Evolutionary conservation across 305 asterid species (phyloP), one percentile per base, ranked within the genome.

Genomic region (Nicotiana rustica): DNA sequence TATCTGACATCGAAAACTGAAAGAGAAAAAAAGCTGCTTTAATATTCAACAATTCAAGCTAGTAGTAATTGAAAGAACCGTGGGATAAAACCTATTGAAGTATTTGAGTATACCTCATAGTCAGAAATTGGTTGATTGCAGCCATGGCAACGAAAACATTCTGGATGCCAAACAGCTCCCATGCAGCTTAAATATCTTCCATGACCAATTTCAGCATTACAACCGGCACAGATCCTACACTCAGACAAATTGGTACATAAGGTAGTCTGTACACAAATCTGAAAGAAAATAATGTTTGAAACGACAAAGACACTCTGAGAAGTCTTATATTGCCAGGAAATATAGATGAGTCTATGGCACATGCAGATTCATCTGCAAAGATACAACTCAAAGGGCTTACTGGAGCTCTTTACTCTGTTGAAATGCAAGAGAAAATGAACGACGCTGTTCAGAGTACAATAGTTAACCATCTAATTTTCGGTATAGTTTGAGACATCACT

Each of bases 101-200:
- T 57, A 67, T 76, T 68, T 81, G 71, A 84, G 69, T 21, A 33
- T 73, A 95, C 99, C 99, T 97, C 99, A 75, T 90, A 86, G 89
- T 97, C 99, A 77, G 99, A 92, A 77, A 97, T 97, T 6, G 99
- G 97, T n/a, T 31, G 90, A 84, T 85, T 85, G 89, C 99, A 97
- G 81, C 90, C 92, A 83, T 88, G 89, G 85, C 99, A 97, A 61
- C 92, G 82, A 69, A 95, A 97, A 84, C 99, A 97, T 83, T 92
- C 99, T 19, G 99, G 98, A 90, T 97, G 99, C 99, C 99, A 97
- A 81, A 90, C 90, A 83, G 91, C 90, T 66, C 94, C 98, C 99
- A 97, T 92, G 94, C 99, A 91, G 85, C 95, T 93, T 87, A 95
- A 88, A 83, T 86, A 95, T 86, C 97, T 89, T 57, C 98, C 99